Percentiles rank a stretch among this genome's conserved stretches.
Conservation (phyloP, 495 filamentous ascomycete species). For the Neurospora sp. region DNA sequence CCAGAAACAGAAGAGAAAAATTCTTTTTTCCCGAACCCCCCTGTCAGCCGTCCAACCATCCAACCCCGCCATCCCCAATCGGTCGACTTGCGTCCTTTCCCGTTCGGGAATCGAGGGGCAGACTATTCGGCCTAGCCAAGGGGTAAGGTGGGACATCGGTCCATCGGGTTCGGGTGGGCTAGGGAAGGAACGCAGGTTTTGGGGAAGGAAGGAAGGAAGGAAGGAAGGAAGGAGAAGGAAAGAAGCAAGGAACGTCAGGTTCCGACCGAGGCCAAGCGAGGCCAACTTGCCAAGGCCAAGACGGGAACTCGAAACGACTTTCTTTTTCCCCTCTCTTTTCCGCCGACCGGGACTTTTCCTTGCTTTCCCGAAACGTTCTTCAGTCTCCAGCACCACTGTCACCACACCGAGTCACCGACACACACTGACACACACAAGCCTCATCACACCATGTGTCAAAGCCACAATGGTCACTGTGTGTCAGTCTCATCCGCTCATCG, state of each 20-base stretch:
- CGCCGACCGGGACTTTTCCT: too few relatives aligned
- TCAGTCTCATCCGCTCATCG: neutral
- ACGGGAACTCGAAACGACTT: neutral
- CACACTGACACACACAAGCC: neutral
- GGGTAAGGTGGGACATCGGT: neutral
- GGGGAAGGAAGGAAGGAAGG: neutral
- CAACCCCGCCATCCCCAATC: neutral
- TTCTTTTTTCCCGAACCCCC: neutral
- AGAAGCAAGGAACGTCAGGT: neutral
- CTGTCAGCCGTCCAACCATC: neutral
- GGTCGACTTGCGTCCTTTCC: neutral
- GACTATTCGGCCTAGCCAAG: neutral
- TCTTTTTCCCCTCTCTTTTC: too few relatives aligned
- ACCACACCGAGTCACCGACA: neutral
- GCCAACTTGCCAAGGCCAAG: neutral
- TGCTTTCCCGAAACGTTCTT: neutral
- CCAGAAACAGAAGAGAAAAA: too few relatives aligned
- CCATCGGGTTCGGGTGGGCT: neutral
- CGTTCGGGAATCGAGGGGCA: neutral
- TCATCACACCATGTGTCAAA: neutral
- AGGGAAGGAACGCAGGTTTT: neutral
- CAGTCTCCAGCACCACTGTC: neutral
- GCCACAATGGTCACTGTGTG: neutral
- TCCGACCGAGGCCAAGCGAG: neutral
- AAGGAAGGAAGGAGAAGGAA: neutral